phyloP scores from a whole-genome alignment of 2,329 filamentous ascomycete species.

The Phaeosphaeriaceae sp. region DNA sequence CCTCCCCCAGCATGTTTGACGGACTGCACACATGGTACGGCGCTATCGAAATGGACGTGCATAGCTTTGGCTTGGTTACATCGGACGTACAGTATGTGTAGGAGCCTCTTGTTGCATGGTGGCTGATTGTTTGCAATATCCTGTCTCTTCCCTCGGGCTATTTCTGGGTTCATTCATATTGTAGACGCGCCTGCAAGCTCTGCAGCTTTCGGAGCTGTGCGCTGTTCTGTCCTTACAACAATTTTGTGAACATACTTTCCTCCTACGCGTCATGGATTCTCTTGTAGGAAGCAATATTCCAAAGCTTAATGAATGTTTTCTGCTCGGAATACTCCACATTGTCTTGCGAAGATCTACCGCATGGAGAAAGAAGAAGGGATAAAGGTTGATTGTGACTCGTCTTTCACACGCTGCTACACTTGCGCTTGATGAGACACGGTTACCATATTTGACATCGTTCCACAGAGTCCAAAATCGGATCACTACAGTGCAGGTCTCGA shows the following conservation, averaged over 20 bases:
- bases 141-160: conserved; percentile 12
- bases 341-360: neutral
- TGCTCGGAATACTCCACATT: neutral
- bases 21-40: conserved; percentile 38
- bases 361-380: no score
- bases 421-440: no score
- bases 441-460: neutral
- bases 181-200: conserved; percentile 35
- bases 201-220: conserved; percentile 29
- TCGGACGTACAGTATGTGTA: conserved; percentile 24
- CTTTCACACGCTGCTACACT: no score
- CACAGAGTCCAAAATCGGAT: neutral
- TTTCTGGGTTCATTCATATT: conserved; percentile 21
- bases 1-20: conserved; percentile 16
- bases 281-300: conserved; percentile 6
- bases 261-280: conserved; percentile 28
- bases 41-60: conserved; percentile 35
- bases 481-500: no score
- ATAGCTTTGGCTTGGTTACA: conserved; percentile 35
- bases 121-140: conserved; percentile 27
- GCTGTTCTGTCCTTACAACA: conserved; percentile 44
- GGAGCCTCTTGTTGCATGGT: conserved; percentile 30
- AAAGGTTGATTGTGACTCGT: no score
- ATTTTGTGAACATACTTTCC: conserved; percentile 11
- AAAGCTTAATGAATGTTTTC: neutral